phyloP scores from a whole-genome alignment of 805 yeast species.

The Scheffersomyces lignosus region DNA sequence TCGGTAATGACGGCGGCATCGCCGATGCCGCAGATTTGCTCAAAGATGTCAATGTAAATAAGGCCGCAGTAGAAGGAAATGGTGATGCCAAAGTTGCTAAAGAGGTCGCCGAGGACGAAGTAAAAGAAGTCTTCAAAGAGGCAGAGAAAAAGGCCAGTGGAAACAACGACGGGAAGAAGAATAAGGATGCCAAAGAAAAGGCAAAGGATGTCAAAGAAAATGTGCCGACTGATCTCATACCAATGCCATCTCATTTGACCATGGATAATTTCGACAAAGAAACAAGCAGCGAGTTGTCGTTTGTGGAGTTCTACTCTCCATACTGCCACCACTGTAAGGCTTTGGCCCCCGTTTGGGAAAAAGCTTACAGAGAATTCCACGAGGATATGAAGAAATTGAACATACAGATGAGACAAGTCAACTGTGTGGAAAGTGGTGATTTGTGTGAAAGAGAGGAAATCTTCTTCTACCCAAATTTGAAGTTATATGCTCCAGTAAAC shows the following conservation, averaged over 20 bases:
- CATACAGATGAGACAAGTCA: slow-evolving; percentile 69
- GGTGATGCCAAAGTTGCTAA: neutral
- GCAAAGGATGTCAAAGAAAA: slow-evolving; percentile 5
- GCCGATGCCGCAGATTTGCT: neutral
- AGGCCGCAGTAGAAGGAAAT: no score
- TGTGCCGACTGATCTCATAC: slow-evolving; percentile 7
- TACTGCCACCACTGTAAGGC: slow-evolving; percentile 79
- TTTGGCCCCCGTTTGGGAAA: slow-evolving; percentile 82
- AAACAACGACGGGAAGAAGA: neutral
- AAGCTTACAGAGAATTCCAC: slow-evolving; percentile 53
- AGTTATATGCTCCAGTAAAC: slow-evolving; percentile 64
- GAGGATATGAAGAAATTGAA: slow-evolving; percentile 44
- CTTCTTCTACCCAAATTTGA: slow-evolving; percentile 64
- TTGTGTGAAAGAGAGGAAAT: slow-evolving; percentile 71
- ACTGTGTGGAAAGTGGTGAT: slow-evolving; percentile 86
- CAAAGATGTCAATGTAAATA: neutral
- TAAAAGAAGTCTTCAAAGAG: neutral
- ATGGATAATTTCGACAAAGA: slow-evolving; percentile 49
- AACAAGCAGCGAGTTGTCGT: slow-evolving; percentile 56
- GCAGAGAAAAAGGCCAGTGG: neutral
- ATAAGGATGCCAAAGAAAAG: neutral
- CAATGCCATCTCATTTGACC: slow-evolving; percentile 54
- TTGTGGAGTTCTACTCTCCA: slow-evolving; percentile 90
- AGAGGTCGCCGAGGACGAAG: neutral
- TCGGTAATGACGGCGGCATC: neutral